Evolutionary conservation across 208 protist species (phyloP), one percentile per base, ranked within the genome.

Genomic region (Phytomonas sp.): DNA sequence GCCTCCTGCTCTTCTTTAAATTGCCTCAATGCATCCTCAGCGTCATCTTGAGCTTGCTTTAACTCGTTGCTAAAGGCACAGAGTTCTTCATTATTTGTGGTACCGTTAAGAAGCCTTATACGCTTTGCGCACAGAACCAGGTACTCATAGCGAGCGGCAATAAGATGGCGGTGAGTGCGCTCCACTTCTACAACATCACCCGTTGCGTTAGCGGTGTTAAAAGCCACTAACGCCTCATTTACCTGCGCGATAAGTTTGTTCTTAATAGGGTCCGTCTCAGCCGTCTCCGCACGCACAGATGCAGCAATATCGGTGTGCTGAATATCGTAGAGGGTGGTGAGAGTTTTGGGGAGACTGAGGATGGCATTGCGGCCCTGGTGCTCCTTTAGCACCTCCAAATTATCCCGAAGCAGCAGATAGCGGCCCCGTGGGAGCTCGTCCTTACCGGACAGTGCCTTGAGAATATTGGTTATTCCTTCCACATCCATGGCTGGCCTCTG

Each of bases 171-270:
- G 67, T 94, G 88, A 0, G 83, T 75, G 4, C 82, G 81, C 77
- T 94, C 85, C 51, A 92, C 74, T 51, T 89, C 84, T 13, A 90
- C 76, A 46, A 94, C 82, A 71, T 94, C 86, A 32, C 82, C 80
- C 7, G 73, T 75, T 17, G 61, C 64, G 20, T 78, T 60, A 26
- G 88, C 85, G 11, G 75, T 64, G 31, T 88, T 76, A 75, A 85
- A 83, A 17, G 72, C 70, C 20, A 67, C 69, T 62, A 85, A 74
- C 23, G 82, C 82, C 56, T 88, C 84, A 9, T 83, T 59, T 37
- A 90, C 70, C 74, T 80, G 76, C 30, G 60, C 53, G 62, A 61
- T 37, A 46, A 80, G 79, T 70, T 74, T 77, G 17, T 75, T 68
- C 51, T 74, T 74, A 36, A 67, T 70, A 68, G 56, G 71, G 33